These are phyloP conservation scores for Psilocybe cubensis DNA, from an alignment of 768 basidiomycete species.

Conservation along the genomic window DNA sequence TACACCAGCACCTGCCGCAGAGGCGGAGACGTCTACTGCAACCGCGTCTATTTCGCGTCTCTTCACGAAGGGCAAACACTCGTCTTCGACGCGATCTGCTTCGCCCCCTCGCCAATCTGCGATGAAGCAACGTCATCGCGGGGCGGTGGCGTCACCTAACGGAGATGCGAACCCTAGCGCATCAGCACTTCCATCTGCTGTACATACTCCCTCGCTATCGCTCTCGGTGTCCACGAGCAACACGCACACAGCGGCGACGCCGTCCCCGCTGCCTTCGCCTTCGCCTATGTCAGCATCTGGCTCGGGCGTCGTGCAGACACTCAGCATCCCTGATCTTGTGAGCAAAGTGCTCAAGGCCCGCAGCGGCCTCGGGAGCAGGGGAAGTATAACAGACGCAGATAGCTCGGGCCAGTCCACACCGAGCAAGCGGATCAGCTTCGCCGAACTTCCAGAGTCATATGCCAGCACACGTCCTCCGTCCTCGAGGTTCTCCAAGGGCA, in stretches of 20 bases:
- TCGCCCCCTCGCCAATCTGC: conserved; percentile 57
- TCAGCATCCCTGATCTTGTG: conserved; percentile 29
- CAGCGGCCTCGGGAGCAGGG: not conserved
- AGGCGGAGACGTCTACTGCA: conserved; percentile 68
- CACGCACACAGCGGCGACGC: not conserved
- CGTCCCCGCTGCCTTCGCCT: conserved; percentile 11
- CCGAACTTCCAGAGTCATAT: conserved; percentile 73
- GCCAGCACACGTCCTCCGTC: conserved; percentile 36
- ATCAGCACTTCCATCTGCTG: conserved; percentile 11
- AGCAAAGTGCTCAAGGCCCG: conserved; percentile 25
- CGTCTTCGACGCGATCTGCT: conserved; percentile 65
- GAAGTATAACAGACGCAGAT: conserved; percentile 32
- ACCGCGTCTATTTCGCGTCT: conserved; percentile 82
- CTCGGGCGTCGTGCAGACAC: conserved; percentile 14
- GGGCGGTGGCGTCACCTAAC: not conserved
- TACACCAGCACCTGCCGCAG: conserved; percentile 54
- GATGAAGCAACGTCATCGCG: conserved; percentile 36
- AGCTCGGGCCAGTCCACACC: conserved; percentile 61
- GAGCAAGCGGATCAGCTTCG: conserved; percentile 75
- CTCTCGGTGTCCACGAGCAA: conserved; percentile 20
- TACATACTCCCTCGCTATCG: conserved; percentile 11
- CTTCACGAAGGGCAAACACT: conserved; percentile 61
- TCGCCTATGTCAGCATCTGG: conserved; percentile 11
- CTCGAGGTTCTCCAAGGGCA: conserved; percentile 39
- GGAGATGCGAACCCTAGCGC: not conserved